Evolutionary conservation across 2,329 filamentous ascomycete species (phyloP), one percentile per base, ranked within the genome.

Genomic region (Alternaria arborescens): DNA sequence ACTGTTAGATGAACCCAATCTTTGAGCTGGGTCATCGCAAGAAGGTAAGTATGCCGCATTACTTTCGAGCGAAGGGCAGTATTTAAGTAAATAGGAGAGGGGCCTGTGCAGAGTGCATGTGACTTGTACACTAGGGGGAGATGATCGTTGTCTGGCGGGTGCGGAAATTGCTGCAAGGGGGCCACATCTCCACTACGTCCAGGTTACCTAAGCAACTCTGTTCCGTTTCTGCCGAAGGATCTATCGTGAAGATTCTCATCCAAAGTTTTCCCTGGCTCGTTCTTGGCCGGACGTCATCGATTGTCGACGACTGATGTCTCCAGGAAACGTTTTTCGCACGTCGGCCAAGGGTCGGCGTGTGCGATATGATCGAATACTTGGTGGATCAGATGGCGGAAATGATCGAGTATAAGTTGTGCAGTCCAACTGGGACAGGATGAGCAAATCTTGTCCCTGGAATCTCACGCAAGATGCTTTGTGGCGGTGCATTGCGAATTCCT

Each of bases 11-110:
- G 61, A 61, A 65, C 70, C 67, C 65, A 64, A 70, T 67, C 67
- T 68, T 66, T 77, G 75, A 77, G 65, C 75, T 65, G 66, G 64
- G 69, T 55, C 61, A 65, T 71, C 71, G 65, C 71, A 70, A 75
- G 69, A 77, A 77, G 75, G 75, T 77, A 71, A 71, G 68, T 71
- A 71, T 71, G 65, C 8, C 8, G 26, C 30, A 24, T 5, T 20
- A 30, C 28, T 22, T 22, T 22, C 22, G 22, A 22, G 22, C 12
- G 36, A 38, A 20, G 43, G 16, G 51, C 36, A 22, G 20, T 30
- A 38, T 59, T 43, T 59, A 59, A 38, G 10, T 36, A 48, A 20
- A 18, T 5, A 7, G 4, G 7, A 12, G 12, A n/a, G 6, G 8
- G 16, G 38, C 30, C 42, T 18, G 56, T 55, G 56, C 56, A n/a